phyloP scores from a whole-genome alignment of 2,329 filamentous ascomycete species.

The Aschersonia sp. region DNA sequence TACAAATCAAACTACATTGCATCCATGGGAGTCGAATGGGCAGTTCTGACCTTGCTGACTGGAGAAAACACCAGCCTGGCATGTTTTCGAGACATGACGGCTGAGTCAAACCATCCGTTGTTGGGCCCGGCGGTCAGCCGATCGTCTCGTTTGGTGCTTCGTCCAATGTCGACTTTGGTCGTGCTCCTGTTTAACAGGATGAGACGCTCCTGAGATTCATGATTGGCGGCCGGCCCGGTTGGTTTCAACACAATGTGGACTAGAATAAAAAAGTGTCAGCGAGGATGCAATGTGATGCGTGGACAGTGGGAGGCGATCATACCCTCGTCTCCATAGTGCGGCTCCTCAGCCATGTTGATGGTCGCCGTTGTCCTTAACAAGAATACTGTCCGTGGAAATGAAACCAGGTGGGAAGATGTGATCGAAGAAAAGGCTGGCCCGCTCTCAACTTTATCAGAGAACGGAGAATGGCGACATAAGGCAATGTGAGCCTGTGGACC shows the following conservation, averaged over 20 bases:
- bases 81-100: conserved; percentile 58
- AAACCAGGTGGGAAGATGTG: no score
- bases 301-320: background rate
- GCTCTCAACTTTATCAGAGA: no score
- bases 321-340: conserved; percentile 5
- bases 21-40: background rate
- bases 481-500: no score
- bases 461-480: no score
- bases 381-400: no score
- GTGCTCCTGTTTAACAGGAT: conserved; percentile 17
- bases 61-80: conserved; percentile 36
- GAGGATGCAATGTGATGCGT: background rate
- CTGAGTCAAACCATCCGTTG: conserved; percentile 57
- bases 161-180: conserved; percentile 21
- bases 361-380: no score
- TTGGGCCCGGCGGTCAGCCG: conserved; percentile 19
- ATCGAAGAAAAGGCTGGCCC: no score
- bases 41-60: conserved; percentile 23
- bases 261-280: conserved; percentile 4
- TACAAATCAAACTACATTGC: background rate
- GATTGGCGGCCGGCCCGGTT: conserved; percentile 8
- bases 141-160: conserved; percentile 26
- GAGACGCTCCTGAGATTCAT: conserved; percentile 12
- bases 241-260: conserved; percentile 16
- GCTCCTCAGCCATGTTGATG: conserved; percentile 1